Evolutionary conservation across 768 basidiomycete genomes (phyloP).

Genomic region (Suillus weaverae): DNA sequence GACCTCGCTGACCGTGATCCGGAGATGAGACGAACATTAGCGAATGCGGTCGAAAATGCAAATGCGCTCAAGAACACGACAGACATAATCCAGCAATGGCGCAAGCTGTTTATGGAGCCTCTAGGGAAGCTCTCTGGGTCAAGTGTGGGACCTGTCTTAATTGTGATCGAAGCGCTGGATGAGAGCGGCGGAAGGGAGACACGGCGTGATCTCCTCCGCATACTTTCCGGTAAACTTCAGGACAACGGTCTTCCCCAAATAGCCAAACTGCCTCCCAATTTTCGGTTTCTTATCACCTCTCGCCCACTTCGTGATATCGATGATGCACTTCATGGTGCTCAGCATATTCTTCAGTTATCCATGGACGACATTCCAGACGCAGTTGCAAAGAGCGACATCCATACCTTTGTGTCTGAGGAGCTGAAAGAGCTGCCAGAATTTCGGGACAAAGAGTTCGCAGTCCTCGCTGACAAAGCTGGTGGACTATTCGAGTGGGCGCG

Average conservation of each 20-base stretch:
- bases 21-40: slow-evolving; percentile 1
- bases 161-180: slow-evolving; percentile 29
- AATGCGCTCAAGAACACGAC: neutral
- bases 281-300: slow-evolving; percentile 14
- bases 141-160: slow-evolving; percentile 18
- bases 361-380: neutral
- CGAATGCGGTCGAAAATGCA: neutral
- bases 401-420: neutral
- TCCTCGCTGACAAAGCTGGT: neutral
- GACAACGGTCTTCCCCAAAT: neutral
- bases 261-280: slow-evolving; percentile 8
- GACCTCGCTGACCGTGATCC: slow-evolving; percentile 20
- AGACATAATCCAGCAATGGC: slow-evolving; percentile 13
- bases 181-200: slow-evolving; percentile 10
- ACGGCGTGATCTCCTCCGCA: slow-evolving; percentile 23
- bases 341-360: neutral
- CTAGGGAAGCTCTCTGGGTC: neutral
- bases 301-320: slow-evolving; percentile 8
- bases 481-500: slow-evolving; percentile 14
- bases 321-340: neutral
- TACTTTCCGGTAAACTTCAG: slow-evolving; percentile 8
- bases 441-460: neutral
- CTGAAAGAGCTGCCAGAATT: neutral
- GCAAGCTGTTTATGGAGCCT: slow-evolving; percentile 20
- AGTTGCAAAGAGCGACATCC: neutral